phyloP scores from a whole-genome alignment of 768 basidiomycete genomes.

The Trametes cinnabarina region DNA sequence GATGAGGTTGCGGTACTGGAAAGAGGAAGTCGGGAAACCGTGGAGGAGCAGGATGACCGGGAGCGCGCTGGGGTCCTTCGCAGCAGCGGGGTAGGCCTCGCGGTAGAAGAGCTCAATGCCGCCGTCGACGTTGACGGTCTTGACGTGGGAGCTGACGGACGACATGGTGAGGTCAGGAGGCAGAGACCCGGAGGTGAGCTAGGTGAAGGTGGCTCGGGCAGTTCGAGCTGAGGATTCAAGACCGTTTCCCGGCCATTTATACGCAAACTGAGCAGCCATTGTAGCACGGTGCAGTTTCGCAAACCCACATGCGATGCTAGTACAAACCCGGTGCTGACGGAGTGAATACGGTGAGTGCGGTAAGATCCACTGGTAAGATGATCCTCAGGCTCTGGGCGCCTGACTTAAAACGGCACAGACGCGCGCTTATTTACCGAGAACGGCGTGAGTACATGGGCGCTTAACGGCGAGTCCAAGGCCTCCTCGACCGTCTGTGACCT shows the following conservation, averaged over 20 bases:
- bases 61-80: not conserved
- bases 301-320: too few species aligned
- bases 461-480: too few species aligned
- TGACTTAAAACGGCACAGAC: too few species aligned
- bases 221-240: not conserved
- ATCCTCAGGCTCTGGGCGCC: too few species aligned
- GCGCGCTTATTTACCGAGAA: too few species aligned
- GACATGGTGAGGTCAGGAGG: not conserved
- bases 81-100: slow-evolving; percentile 34
- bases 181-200: too few species aligned
- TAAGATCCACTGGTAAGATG: too few species aligned
- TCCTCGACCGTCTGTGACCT: not conserved
- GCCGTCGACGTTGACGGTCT: slow-evolving; percentile 30
- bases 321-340: not conserved
- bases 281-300: too few species aligned
- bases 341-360: not conserved
- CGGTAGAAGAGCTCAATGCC: slow-evolving; percentile 45
- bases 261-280: not conserved
- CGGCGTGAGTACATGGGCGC: too few species aligned
- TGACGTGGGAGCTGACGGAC: slow-evolving; percentile 18
- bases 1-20: slow-evolving; percentile 49
- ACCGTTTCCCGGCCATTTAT: not conserved
- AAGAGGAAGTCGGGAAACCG: slow-evolving; percentile 49
- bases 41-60: slow-evolving; percentile 45
- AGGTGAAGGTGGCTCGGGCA: not conserved